Conservation (phyloP, 306 rosid species). For the Alnus glutinosa region DNA sequence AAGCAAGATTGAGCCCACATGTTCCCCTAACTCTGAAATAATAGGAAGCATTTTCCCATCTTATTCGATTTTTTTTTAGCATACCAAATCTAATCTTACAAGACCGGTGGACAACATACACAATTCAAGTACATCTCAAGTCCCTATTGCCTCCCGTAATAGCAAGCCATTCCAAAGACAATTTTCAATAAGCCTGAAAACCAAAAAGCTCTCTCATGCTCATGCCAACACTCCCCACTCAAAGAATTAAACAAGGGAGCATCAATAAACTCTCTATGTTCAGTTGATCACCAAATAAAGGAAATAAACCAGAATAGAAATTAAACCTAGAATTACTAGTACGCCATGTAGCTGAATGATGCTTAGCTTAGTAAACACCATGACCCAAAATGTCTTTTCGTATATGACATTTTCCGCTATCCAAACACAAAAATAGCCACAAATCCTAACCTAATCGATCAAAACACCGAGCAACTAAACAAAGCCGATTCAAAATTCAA, state of each 20-base stretch:
- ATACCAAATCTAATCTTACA: background rate
- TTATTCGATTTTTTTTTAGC: background rate
- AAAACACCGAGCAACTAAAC: background rate
- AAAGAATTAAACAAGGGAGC: slow-evolving; percentile 2
- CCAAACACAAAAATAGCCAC: slow-evolving; percentile 1
- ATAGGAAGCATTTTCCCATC: slow-evolving; percentile 3
- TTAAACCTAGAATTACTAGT: background rate
- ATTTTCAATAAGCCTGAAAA: slow-evolving; percentile 4
- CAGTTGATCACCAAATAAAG: background rate
- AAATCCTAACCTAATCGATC: background rate
- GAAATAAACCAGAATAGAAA: background rate
- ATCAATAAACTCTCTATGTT: background rate
- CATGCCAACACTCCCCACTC: slow-evolving; percentile 12
- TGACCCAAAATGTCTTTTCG: background rate
- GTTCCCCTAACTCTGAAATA: slow-evolving; percentile 6
- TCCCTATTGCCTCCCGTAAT: slow-evolving; percentile 9
- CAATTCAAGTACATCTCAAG: slow-evolving; percentile 4
- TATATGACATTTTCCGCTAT: background rate
- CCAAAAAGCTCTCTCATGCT: background rate
- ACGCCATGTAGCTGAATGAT: background rate
- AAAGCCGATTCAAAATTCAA: background rate
- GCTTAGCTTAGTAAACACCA: background rate
- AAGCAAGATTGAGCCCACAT: background rate
- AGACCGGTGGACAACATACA: background rate
- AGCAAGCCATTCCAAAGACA: background rate